Conservation (phyloP, 345 rosid genomes). For the Odontarrhena argentea region DNA sequence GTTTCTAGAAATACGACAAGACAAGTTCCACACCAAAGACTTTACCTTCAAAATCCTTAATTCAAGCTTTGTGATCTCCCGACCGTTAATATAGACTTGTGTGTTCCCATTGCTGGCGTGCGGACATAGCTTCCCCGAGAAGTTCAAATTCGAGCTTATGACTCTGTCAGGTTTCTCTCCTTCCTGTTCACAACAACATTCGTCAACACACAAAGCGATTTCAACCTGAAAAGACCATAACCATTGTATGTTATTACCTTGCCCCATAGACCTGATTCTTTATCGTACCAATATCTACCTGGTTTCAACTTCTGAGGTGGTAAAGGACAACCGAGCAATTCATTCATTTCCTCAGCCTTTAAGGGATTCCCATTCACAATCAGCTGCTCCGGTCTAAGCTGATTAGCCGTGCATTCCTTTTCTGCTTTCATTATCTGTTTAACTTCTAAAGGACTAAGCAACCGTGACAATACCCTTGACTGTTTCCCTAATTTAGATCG, state of each 20-base stretch:
- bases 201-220: slow-evolving; percentile 7
- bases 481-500: slow-evolving; percentile 74
- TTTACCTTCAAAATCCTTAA: slow-evolving; percentile 76
- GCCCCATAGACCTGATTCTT: slow-evolving; percentile 99
- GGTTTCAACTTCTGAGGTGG: slow-evolving; percentile 92
- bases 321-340: slow-evolving; percentile 68
- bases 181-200: slow-evolving; percentile 59
- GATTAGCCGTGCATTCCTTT: slow-evolving; percentile 91
- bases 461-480: slow-evolving; percentile 69
- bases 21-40: not conserved
- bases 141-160: slow-evolving; percentile 86
- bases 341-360: slow-evolving; percentile 89
- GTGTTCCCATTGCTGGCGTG: slow-evolving; percentile 89
- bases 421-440: slow-evolving; percentile 99
- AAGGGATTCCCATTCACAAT: slow-evolving; percentile 81
- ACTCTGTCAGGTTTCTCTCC: slow-evolving; percentile 91
- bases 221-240: slow-evolving; percentile 18
- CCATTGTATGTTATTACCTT: slow-evolving; percentile 50
- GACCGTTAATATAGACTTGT: slow-evolving; percentile 86
- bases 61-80: slow-evolving; percentile 91
- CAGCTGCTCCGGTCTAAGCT: slow-evolving; percentile 90
- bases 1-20: slow-evolving; percentile 12
- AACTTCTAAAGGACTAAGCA: slow-evolving; percentile 92
- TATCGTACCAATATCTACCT: slow-evolving; percentile 96
- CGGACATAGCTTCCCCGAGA: slow-evolving; percentile 71